Percentiles rank a stretch among this genome's conserved stretches.
Conservation (phyloP, 2,329 filamentous ascomycete species). For the Cercospora sp. region DNA sequence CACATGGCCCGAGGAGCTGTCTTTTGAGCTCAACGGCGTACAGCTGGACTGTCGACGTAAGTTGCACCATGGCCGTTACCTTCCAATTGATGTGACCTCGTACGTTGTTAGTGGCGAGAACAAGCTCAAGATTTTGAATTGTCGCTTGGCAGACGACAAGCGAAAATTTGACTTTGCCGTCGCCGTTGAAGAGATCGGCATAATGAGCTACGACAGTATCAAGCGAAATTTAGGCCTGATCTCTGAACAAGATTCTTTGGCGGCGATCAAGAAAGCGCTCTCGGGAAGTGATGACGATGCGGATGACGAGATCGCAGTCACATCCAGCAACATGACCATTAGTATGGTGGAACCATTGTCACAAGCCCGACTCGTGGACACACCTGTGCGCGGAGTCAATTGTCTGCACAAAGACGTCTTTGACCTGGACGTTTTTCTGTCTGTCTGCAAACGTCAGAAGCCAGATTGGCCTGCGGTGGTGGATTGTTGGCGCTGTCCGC, state of each 20-base stretch:
- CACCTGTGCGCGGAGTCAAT: slow-evolving; percentile 67
- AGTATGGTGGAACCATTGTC: slow-evolving; percentile 51
- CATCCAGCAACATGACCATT: slow-evolving; percentile 46
- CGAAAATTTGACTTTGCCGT: slow-evolving; percentile 56
- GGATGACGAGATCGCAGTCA: slow-evolving; percentile 55
- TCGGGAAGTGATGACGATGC: slow-evolving; percentile 47
- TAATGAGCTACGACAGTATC: slow-evolving; percentile 48
- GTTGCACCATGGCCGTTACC: slow-evolving; percentile 70
- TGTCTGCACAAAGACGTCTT: slow-evolving; percentile 88
- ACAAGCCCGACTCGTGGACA: slow-evolving; percentile 57
- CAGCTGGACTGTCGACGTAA: slow-evolving; percentile 63
- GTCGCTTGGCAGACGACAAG: slow-evolving; percentile 44
- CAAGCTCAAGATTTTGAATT: slow-evolving; percentile 54
- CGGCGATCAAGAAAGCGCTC: slow-evolving; percentile 58
- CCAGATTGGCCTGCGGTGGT: slow-evolving; percentile 43
- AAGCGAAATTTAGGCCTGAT: slow-evolving; percentile 39
- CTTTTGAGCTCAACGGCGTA: slow-evolving; percentile 65
- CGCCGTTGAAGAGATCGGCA: slow-evolving; percentile 69
- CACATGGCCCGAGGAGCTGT: slow-evolving; percentile 70
- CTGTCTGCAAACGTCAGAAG: slow-evolving; percentile 57
- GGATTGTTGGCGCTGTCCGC: slow-evolving; percentile 84
- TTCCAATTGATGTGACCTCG: slow-evolving; percentile 72
- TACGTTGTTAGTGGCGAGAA: slow-evolving; percentile 63
- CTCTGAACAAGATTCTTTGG: slow-evolving; percentile 53
- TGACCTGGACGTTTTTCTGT: slow-evolving; percentile 79